These are phyloP conservation scores for Drosera capensis DNA, from an alignment of 148 eudicot genomes.

Conservation along the genomic window DNA sequence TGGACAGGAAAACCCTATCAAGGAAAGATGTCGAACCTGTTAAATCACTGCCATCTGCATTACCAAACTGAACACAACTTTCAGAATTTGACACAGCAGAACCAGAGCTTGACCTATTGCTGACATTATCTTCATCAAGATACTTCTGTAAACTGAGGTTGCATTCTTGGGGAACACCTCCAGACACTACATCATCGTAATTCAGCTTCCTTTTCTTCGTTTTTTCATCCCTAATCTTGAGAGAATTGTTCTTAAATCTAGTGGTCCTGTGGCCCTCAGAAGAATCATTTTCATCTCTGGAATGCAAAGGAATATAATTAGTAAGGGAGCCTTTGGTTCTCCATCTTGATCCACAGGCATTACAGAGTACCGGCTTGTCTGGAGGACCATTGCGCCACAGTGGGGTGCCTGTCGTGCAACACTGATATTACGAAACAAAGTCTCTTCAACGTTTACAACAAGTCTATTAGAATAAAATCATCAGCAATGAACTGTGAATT, in stretches of 20 bases:
- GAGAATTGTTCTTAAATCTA: slow-evolving; percentile 38
- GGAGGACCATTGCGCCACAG: slow-evolving; percentile 99
- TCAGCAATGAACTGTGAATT: too few relatives aligned
- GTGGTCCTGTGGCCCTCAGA: slow-evolving; percentile 47
- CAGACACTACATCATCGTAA: slow-evolving; percentile 22
- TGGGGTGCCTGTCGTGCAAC: slow-evolving; percentile 69
- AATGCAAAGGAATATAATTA: slow-evolving; percentile 86
- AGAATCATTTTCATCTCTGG: slow-evolving; percentile 61
- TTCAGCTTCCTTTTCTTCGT: slow-evolving; percentile 54
- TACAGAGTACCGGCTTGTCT: slow-evolving; percentile 94
- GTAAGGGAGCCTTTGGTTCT: slow-evolving; percentile 89
- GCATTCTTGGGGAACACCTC: slow-evolving; percentile 20
- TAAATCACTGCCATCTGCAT: slow-evolving; percentile 82
- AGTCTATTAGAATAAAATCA: neutral
- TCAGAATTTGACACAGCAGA: slow-evolving; percentile 91
- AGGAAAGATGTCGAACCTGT: slow-evolving; percentile 36
- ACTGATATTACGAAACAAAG: slow-evolving; percentile 8
- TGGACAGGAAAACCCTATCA: neutral
- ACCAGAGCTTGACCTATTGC: slow-evolving; percentile 95
- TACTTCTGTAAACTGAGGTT: slow-evolving; percentile 30
- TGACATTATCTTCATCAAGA: slow-evolving; percentile 72
- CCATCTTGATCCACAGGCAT: slow-evolving; percentile 99
- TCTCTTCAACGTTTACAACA: neutral
- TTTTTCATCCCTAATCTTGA: slow-evolving; percentile 57
- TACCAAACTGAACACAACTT: slow-evolving; percentile 68